A percentile compares a stretch with the other conserved stretches of the same genome.
Evolutionary conservation across 176 grass and related monocot species (phyloP).

Genomic region (Tuctoria greenei): DNA sequence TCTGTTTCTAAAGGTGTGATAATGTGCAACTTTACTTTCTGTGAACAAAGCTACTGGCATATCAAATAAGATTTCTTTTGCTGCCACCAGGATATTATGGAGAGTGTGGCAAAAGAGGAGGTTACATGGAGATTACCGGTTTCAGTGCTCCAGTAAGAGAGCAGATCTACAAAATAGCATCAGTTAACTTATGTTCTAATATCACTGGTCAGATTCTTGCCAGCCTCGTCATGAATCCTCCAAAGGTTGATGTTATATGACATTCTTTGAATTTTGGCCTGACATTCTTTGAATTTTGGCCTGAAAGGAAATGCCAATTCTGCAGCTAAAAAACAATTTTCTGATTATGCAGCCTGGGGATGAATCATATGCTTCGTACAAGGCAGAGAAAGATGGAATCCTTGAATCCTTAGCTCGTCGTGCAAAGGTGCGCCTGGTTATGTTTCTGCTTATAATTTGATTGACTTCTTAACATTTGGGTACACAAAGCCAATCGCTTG

Average conservation of each 20-base stretch:
- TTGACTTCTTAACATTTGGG: not conserved
- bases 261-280: too few relatives aligned
- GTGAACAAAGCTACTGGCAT: not conserved
- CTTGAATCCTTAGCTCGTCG: constrained; percentile 77
- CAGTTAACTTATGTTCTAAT: constrained; percentile 96
- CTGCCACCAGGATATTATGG: constrained; percentile 76
- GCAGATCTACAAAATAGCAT: constrained; percentile 95
- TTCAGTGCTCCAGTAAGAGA: constrained; percentile 86
- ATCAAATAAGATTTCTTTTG: constrained; percentile 33
- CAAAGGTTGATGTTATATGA: constrained; percentile 65
- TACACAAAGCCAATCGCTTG: too few relatives aligned
- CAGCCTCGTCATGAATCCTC: constrained; percentile 91
- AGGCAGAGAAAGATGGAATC: constrained; percentile 84
- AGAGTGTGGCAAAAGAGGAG: constrained; percentile 98
- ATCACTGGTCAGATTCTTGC: constrained; percentile 92
- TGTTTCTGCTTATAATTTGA: constrained; percentile 11
- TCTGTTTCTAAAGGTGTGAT: constrained; percentile 85
- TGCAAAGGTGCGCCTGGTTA: constrained; percentile 58
- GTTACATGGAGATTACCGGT: constrained; percentile 94
- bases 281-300: constrained; percentile 16
- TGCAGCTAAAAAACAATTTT: constrained; percentile 4
- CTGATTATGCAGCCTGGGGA: constrained; percentile 66
- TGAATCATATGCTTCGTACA: constrained; percentile 79
- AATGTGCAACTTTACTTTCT: constrained; percentile 19
- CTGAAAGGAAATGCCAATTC: constrained; percentile 15